phyloP scores from a whole-genome alignment of 192 early-diverging fungal genomes.

The Entomortierella lignicola region DNA sequence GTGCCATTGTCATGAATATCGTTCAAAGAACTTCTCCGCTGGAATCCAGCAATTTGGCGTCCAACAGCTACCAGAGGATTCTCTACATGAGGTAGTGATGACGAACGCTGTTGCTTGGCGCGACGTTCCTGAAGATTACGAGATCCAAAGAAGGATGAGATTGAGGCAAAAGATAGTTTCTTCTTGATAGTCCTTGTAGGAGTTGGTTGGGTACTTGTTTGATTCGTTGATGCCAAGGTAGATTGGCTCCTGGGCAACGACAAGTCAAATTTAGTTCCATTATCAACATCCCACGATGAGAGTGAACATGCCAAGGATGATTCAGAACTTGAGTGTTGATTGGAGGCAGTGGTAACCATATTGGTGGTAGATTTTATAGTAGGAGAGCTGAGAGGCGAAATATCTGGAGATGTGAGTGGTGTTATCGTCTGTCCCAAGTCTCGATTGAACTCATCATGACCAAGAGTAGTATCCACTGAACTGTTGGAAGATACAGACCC shows the following conservation, averaged over 20 bases:
- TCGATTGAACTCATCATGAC: neutral
- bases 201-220: neutral
- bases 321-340: neutral
- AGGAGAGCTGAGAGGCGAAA: slow-evolving; percentile 17
- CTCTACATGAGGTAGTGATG: slow-evolving; percentile 41
- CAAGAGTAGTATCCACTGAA: slow-evolving; percentile 14
- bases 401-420: slow-evolving; percentile 22
- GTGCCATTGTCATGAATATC: slow-evolving; percentile 18
- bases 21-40: slow-evolving; percentile 42
- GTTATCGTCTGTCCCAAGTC: slow-evolving; percentile 19
- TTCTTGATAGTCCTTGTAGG: slow-evolving; percentile 43
- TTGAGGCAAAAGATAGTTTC: slow-evolving; percentile 42
- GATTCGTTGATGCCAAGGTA: neutral
- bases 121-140: slow-evolving; percentile 19
- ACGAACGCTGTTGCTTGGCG: slow-evolving; percentile 33
- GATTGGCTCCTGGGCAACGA: neutral
- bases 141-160: slow-evolving; percentile 38
- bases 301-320: neutral
- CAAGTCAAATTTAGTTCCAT: neutral
- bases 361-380: neutral
- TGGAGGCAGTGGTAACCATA: neutral
- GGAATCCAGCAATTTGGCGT: slow-evolving; percentile 49
- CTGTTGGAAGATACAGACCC: slow-evolving; percentile 41
- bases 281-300: neutral
- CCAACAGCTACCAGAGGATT: slow-evolving; percentile 31